These are phyloP conservation scores for Limonium bicolor DNA, from an alignment of 148 eudicot species.

Conservation along the genomic window DNA sequence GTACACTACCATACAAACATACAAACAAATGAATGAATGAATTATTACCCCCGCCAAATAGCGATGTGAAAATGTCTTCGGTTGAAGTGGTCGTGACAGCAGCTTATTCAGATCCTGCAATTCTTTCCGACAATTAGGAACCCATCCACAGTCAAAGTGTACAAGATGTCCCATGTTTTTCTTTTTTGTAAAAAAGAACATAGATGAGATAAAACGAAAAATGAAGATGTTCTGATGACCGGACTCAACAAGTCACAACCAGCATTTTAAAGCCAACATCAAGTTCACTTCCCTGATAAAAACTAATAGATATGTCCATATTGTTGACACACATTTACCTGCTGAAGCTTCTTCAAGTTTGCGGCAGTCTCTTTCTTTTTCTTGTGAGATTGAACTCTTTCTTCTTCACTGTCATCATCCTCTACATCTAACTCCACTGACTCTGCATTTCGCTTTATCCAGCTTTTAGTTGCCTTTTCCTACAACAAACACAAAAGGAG, in stretches of 20 bases:
- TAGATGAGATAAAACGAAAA: background rate
- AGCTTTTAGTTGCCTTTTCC: constrained; percentile 61
- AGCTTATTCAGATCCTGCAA: constrained; percentile 64
- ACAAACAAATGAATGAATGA: background rate
- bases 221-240: background rate
- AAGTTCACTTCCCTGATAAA: too few species aligned
- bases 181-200: background rate
- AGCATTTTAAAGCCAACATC: too few species aligned
- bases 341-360: constrained; percentile 50
- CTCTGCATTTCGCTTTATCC: constrained; percentile 66
- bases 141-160: too few species aligned
- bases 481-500: constrained; percentile 8
- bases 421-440: constrained; percentile 58
- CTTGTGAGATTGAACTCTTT: constrained; percentile 47
- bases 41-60: constrained; percentile 75
- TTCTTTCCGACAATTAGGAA: too few species aligned
- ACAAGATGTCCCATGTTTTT: too few species aligned
- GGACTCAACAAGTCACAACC: too few species aligned
- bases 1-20: background rate
- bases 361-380: constrained; percentile 36
- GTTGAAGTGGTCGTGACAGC: constrained; percentile 79
- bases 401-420: constrained; percentile 82
- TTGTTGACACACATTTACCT: constrained; percentile 44
- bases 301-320: too few species aligned
- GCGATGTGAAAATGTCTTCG: constrained; percentile 80